Evolutionary conservation across 768 basidiomycete genomes (phyloP).

Genomic region (Coprinopsis cinerea): DNA sequence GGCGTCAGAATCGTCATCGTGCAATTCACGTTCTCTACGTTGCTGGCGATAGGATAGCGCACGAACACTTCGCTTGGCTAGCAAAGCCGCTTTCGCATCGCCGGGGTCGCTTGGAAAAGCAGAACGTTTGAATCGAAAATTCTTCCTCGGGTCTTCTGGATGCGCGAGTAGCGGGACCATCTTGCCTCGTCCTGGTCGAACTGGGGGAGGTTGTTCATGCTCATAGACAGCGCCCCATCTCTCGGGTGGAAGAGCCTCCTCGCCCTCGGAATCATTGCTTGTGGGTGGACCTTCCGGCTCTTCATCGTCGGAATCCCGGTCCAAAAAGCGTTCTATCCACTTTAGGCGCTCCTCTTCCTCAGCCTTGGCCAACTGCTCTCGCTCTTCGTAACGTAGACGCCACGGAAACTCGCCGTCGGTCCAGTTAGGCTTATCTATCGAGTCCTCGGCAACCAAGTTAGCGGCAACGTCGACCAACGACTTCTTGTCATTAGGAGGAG

Average conservation of each 20-base stretch:
- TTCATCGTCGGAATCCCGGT: slow-evolving; percentile 64
- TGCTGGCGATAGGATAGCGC: slow-evolving; percentile 50
- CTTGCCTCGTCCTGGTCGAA: slow-evolving; percentile 49
- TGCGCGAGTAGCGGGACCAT: slow-evolving; percentile 49
- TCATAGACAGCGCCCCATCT: slow-evolving; percentile 25
- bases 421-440: slow-evolving; percentile 60
- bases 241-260: slow-evolving; percentile 22
- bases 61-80: slow-evolving; percentile 67
- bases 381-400: slow-evolving; percentile 56
- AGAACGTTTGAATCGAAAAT: slow-evolving; percentile 21
- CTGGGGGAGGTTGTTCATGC: slow-evolving; percentile 21
- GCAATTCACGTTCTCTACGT: slow-evolving; percentile 28
- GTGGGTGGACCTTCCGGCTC: slow-evolving; percentile 26
- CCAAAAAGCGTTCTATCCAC: slow-evolving; percentile 67
- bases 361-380: slow-evolving; percentile 42
- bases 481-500: slow-evolving; percentile 28
- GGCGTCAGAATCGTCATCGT: slow-evolving; percentile 39
- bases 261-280: slow-evolving; percentile 16
- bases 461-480: slow-evolving; percentile 15
- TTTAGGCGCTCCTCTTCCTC: slow-evolving; percentile 56
- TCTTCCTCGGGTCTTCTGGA: slow-evolving; percentile 23
- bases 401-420: slow-evolving; percentile 77
- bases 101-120: slow-evolving; percentile 62
- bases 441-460: slow-evolving; percentile 22
- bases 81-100: slow-evolving; percentile 67